Evolutionary conservation across 331 rosid genomes (phyloP).

Genomic region (Spiraea crenata): DNA sequence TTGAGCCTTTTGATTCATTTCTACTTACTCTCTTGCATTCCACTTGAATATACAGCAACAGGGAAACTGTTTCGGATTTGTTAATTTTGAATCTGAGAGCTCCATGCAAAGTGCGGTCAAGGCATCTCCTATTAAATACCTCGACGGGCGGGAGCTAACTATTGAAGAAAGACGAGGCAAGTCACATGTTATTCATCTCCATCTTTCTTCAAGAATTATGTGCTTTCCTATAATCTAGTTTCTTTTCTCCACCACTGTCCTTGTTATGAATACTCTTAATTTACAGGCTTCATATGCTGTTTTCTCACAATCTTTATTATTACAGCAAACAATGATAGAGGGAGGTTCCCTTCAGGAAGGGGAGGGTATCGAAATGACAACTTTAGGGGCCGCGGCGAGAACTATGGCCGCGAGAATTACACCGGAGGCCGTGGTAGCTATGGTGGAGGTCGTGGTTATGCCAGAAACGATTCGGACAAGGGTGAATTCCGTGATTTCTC

Average conservation of each 20-base stretch:
- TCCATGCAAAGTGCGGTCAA: constrained; percentile 68
- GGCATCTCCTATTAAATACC: constrained; percentile 52
- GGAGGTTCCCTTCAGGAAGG: constrained; percentile 54
- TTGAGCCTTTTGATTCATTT: neutral
- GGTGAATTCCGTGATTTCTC: constrained; percentile 39
- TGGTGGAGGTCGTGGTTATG: constrained; percentile 41
- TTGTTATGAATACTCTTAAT: too few relatives aligned
- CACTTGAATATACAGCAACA: constrained; percentile 44
- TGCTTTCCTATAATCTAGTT: neutral
- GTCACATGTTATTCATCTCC: constrained; percentile 15
- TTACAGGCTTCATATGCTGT: neutral
- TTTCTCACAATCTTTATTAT: neutral
- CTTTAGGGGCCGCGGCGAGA: constrained; percentile 33
- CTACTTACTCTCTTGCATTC: neutral
- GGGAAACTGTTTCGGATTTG: constrained; percentile 82
- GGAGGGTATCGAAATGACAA: constrained; percentile 58
- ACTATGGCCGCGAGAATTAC: constrained; percentile 46
- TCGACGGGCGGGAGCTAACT: constrained; percentile 29
- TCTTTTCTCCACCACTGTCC: neutral
- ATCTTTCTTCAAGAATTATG: neutral
- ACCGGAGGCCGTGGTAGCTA: constrained; percentile 25
- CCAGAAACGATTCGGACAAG: constrained; percentile 56
- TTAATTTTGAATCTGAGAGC: constrained; percentile 72
- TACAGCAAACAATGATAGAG: constrained; percentile 70
- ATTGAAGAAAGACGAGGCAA: constrained; percentile 82